Evolutionary conservation across 2,329 filamentous ascomycete species (phyloP), one percentile per base, ranked within the genome.

Genomic region (Ceratocystis smalleyi): DNA sequence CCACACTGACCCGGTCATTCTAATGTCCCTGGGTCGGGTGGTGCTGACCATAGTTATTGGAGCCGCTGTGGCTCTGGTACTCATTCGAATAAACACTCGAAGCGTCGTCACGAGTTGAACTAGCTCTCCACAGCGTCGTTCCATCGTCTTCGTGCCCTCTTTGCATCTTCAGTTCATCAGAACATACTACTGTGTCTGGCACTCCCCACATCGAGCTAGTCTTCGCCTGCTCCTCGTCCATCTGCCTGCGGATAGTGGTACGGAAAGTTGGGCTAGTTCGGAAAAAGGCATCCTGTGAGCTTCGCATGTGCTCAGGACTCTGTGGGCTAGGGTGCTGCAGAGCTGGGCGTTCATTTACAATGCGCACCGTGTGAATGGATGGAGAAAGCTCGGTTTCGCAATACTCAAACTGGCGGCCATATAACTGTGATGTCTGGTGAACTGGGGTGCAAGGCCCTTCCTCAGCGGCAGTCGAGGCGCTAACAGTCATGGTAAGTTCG

Each of bases 321-420:
- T 66, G 65, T 10, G 65, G 65, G 27, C 65, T 66, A 17, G 65
- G 65, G 27, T 66, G 65, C 24, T 64, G 65, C 12, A 66, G n/a
- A 24, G 63, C 62, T 4, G 62, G 65, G 22, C 57, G 62, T 22
- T 62, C 63, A 12, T 61, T 59, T 12, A 66, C 65, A 49, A 66
- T 59, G 12, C 65, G 65, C 17, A 66, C 65, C 19, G 65, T 66
- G 49, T 60, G 62, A n/a, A 59, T 59, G 5, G 65, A 66, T 17
- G 65, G 43, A n/a, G 65, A 64, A 27, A 66, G 35, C 8, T 66
- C 61, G 12, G 43, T 64, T 19, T 64, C 65, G 7, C 51, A 43
- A 43, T 64, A 66, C 30, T 64, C 65, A 61, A 57, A 66, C 24
- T 40, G 40, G 8, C 54, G 54, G 43, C 59, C 17, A 19, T 57